Conservation (phyloP, 2,329 filamentous ascomycete genomes). For the Calonectria pauciramosa region DNA sequence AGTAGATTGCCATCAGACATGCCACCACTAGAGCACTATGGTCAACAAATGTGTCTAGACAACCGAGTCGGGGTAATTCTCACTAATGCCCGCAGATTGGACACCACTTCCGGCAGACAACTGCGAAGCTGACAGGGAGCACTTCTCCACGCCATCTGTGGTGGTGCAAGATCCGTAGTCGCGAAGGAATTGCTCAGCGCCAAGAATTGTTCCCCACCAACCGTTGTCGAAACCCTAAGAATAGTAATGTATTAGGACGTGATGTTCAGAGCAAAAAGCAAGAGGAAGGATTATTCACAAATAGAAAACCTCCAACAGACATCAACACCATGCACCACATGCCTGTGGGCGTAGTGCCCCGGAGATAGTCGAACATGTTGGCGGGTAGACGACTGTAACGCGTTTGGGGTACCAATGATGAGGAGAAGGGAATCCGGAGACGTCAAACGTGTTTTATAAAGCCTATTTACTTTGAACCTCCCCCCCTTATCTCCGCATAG, state of each 20-base stretch:
- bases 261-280: not conserved
- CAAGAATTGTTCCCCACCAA: constrained; percentile 2
- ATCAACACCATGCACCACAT: constrained; percentile 7
- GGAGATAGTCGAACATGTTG: not conserved
- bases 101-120: not conserved
- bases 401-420: not conserved
- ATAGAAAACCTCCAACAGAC: not conserved
- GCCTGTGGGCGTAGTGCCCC: constrained; percentile 1
- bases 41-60: not conserved
- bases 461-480: not conserved
- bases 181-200: not conserved
- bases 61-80: not conserved
- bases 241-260: not conserved
- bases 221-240: not conserved
- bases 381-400: not conserved
- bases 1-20: not conserved
- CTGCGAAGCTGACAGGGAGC: not conserved
- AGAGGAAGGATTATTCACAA: not conserved
- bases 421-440: not conserved
- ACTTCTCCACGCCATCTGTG: not conserved
- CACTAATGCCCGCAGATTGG: not conserved
- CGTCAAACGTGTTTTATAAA: constrained; percentile 1
- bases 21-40: not conserved
- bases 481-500: not conserved
- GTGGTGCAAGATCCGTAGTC: not conserved